Base-by-base conservation (phyloP, 2,329 filamentous ascomycete species). In the Sclerotinia glacialis region DNA sequence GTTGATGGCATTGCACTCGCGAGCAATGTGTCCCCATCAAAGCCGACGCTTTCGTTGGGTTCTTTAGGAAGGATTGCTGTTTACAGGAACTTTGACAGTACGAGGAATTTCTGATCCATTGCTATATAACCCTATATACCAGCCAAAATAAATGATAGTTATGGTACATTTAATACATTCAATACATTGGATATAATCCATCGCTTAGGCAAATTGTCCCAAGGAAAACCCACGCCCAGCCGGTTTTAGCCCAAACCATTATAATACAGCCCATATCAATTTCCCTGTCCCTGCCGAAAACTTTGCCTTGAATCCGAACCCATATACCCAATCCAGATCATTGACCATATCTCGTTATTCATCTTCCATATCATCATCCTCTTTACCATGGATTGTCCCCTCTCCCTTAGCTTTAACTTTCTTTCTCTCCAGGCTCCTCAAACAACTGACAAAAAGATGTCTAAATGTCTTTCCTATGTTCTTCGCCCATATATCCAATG, bases 401-500 rank as follows among this genome's bases (percentile, higher is more conserved):
- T 50, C 54, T 11, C 5, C 18, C 23, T 50, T 49, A 21, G 18
- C n/a, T 18, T 50, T 52, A 3, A 5, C 12, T 52, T 47, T 63
- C 18, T 42, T 42, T 2, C 28, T 40, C 3, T 66, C 64, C 26
- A 46, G 11, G 18, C 56, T n/a, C 49, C 64, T 62, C 40, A 49
- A 6, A 47, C 16, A 46, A 26, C 40, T 31, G 18, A 63, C 64
- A 44, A 63, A 31, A 26, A 47, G 28, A 63, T 66, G 64, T 34
- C 52, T 44, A 18, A 54, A 67, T 26, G 40, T n/a, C 21, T 68
- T 65, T 9, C 55, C 67, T 9, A 52, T 5, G n/a, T 64, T 61
- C 58, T 72, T 75, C 1, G 69, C 59, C 61, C 64, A 69, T 7
- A 44, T 55, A 70, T 83, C 81, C 46, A 83, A 69, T 26, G 76